Conservation (phyloP, 2,329 filamentous ascomycete genomes). For the Calcarisporium arbuscula region DNA sequence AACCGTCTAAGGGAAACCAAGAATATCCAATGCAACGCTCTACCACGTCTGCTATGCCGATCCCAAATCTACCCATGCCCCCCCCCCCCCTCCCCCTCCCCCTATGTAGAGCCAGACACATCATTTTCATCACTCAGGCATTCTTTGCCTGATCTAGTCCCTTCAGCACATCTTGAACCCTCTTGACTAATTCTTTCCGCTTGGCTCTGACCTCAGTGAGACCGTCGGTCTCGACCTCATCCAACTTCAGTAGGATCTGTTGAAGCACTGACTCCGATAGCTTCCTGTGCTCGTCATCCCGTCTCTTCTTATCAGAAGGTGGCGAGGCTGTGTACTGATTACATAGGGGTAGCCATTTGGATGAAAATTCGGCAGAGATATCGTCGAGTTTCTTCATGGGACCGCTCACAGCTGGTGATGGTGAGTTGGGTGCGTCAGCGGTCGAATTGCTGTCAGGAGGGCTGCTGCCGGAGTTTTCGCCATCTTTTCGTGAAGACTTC, state of each 20-base stretch:
- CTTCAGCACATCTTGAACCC: conserved; percentile 62
- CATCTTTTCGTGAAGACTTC: conserved; percentile 32
- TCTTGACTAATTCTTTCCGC: conserved; percentile 67
- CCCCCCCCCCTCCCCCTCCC: too few species aligned
- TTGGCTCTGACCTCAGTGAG: conserved; percentile 56
- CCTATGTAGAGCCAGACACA: background rate
- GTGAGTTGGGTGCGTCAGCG: conserved; percentile 21
- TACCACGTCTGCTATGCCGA: too few species aligned
- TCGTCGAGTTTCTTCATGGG: conserved; percentile 54
- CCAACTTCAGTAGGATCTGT: conserved; percentile 69
- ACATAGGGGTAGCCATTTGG: conserved; percentile 59
- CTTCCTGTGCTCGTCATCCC: conserved; percentile 67
- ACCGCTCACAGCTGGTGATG: conserved; percentile 25
- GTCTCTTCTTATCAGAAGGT: conserved; percentile 60
- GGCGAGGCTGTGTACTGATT: conserved; percentile 55
- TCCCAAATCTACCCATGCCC: too few species aligned
- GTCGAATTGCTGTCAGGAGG: conserved; percentile 38
- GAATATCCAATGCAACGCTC: too few species aligned
- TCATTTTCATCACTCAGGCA: conserved; percentile 10
- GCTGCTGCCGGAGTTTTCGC: conserved; percentile 36
- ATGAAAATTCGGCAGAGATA: conserved; percentile 59
- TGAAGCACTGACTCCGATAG: conserved; percentile 71
- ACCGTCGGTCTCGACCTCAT: conserved; percentile 68
- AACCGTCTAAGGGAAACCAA: too few species aligned
- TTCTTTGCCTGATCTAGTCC: conserved; percentile 49